These are phyloP conservation scores for Closterium sp. DNA, from an alignment of 139 green algal genomes.

Conservation along the genomic window DNA sequence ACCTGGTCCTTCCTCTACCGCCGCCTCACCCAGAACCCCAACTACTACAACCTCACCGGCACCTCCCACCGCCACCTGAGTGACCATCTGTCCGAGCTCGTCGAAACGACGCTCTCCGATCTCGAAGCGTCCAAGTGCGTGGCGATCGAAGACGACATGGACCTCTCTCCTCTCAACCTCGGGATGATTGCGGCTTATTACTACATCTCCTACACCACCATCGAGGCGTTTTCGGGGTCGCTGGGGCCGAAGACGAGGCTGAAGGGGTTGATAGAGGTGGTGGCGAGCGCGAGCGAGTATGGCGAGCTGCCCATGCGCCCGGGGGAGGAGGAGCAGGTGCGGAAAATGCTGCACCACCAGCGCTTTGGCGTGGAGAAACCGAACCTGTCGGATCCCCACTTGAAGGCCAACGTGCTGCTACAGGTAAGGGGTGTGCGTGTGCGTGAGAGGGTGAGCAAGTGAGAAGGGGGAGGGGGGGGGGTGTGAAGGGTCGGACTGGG, in stretches of 20 bases:
- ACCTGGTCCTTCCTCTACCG: constrained; percentile 98
- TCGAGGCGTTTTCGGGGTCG: constrained; percentile 86
- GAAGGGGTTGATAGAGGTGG: constrained; percentile 77
- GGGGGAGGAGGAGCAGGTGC: constrained; percentile 75
- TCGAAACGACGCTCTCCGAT: constrained; percentile 84
- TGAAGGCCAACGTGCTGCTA: constrained; percentile 93
- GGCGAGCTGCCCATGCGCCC: constrained; percentile 82
- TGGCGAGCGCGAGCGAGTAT: constrained; percentile 83
- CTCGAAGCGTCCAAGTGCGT: constrained; percentile 80
- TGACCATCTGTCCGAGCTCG: constrained; percentile 95
- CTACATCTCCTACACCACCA: constrained; percentile 95
- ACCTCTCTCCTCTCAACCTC: constrained; percentile 92
- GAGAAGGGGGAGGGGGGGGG: too few relatives aligned
- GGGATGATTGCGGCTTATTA: constrained; percentile 99
- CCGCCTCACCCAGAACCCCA: constrained; percentile 93
- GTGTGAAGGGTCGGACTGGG: too few relatives aligned
- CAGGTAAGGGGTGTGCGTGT: constrained; percentile 17
- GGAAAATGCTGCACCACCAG: constrained; percentile 56
- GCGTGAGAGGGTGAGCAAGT: too few relatives aligned
- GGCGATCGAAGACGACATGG: constrained; percentile 89
- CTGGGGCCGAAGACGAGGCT: constrained; percentile 94
- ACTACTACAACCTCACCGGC: constrained; percentile 97
- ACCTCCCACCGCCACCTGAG: constrained; percentile 89
- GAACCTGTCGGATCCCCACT: constrained; percentile 80
- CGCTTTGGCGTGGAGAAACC: constrained; percentile 71